Percentiles rank a stretch among this genome's conserved stretches.
These are phyloP conservation scores for Malbranchea zuffiana DNA, from an alignment of 2,329 filamentous ascomycete species.

Conservation along the genomic window DNA sequence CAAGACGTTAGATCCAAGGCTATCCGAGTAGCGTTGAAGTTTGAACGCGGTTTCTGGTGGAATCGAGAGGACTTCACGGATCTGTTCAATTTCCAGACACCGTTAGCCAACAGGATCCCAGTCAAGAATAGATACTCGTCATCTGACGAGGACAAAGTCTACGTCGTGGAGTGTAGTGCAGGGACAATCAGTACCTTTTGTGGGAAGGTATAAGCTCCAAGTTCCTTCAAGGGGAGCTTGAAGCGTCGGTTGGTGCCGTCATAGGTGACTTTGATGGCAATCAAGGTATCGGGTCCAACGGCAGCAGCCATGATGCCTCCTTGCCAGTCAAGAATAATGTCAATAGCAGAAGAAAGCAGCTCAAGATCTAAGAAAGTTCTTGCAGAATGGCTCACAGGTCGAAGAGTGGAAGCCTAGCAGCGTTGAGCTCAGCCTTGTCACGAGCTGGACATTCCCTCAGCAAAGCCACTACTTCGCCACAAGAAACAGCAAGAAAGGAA, in stretches of 20 bases:
- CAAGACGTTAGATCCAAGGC: constrained; percentile 65
- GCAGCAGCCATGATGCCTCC: constrained; percentile 31
- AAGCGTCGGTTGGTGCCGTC: constrained; percentile 68
- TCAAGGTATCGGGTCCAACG: constrained; percentile 56
- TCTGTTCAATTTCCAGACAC: constrained; percentile 48
- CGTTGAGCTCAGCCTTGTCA: too few species aligned
- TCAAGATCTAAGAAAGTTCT: constrained; percentile 16
- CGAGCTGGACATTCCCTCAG: too few species aligned
- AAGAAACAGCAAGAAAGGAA: too few species aligned
- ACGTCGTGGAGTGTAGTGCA: constrained; percentile 16
- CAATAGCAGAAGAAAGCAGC: constrained; percentile 18
- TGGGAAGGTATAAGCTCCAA: constrained; percentile 62
- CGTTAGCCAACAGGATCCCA: too few species aligned
- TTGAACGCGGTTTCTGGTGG: constrained; percentile 50
- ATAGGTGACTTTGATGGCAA: constrained; percentile 76
- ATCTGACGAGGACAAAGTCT: background rate
- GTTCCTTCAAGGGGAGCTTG: constrained; percentile 80
- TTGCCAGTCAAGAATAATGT: constrained; percentile 34
- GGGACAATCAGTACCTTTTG: constrained; percentile 58
- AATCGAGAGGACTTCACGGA: constrained; percentile 58
- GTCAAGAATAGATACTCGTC: background rate
- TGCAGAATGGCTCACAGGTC: background rate
- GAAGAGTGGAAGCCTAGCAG: constrained; percentile 8
- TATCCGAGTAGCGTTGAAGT: constrained; percentile 94
- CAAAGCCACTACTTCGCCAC: too few species aligned